These are phyloP conservation scores for Eragrostis tef DNA, from an alignment of 202 grass and related monocot species.

Conservation along the genomic window DNA sequence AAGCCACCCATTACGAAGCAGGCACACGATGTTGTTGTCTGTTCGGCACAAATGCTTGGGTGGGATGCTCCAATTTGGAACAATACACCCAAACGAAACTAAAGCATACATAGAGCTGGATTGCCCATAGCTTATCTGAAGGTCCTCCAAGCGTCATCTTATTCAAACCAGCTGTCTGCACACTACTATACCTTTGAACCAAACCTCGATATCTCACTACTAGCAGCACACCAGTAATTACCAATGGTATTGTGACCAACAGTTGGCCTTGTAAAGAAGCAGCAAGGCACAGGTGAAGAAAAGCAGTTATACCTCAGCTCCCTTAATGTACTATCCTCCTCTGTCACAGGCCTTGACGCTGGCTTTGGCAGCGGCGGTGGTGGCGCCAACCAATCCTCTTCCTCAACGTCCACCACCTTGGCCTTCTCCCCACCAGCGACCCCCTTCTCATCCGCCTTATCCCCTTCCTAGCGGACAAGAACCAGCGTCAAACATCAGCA, in stretches of 20 bases:
- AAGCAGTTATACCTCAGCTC: conserved; percentile 59
- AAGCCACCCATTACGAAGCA: not conserved
- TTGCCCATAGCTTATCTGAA: not conserved
- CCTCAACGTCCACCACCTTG: conserved; percentile 45
- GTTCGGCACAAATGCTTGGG: not conserved
- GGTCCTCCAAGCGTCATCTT: conserved; percentile 10
- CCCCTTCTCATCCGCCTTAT: conserved; percentile 38
- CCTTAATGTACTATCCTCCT: conserved; percentile 49
- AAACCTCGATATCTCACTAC: not conserved
- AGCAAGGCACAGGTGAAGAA: not conserved
- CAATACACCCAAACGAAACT: not conserved
- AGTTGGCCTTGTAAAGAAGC: conserved; percentile 9
- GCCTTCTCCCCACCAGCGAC: not conserved
- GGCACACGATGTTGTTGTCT: not conserved
- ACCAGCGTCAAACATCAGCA: conserved; percentile 8
- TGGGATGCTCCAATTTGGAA: not conserved
- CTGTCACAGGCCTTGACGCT: not conserved
- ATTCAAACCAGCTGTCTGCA: not conserved
- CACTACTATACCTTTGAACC: too few species aligned
- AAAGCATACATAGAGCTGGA: not conserved
- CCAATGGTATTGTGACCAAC: not conserved
- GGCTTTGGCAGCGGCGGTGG: conserved; percentile 60
- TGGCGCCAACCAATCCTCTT: conserved; percentile 82
- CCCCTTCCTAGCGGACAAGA: conserved; percentile 37
- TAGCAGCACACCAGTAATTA: not conserved